A percentile compares a stretch with the other conserved stretches of the same genome.
These are phyloP conservation scores for Rhodomyrtus tomentosa DNA, from an alignment of 345 rosid species.

Conservation along the genomic window DNA sequence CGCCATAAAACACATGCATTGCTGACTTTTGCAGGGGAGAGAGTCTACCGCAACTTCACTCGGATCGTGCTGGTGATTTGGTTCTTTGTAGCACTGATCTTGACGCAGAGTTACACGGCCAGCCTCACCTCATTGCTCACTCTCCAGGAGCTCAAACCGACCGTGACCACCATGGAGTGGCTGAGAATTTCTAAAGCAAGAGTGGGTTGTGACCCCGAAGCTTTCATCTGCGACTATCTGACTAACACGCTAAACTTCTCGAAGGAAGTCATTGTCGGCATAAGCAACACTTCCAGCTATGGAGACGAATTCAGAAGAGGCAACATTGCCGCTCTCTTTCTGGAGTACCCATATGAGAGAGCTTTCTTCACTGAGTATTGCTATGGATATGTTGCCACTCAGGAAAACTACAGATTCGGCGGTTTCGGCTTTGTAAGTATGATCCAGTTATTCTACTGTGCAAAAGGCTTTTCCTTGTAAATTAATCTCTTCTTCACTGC, in stretches of 20 bases:
- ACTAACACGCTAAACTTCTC: conserved; percentile 13
- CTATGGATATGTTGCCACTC: conserved; percentile 14
- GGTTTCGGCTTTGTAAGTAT: conserved; percentile 50
- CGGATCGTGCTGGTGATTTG: conserved; percentile 37
- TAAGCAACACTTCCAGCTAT: conserved; percentile 9
- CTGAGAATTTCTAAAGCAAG: conserved; percentile 11
- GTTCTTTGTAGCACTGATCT: conserved; percentile 47
- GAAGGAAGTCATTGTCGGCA: conserved; percentile 1
- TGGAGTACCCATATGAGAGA: conserved; percentile 42
- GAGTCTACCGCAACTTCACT: conserved; percentile 21
- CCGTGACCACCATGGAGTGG: conserved; percentile 19
- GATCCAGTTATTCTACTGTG: background rate
- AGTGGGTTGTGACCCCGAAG: conserved; percentile 38
- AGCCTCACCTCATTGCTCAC: conserved; percentile 49
- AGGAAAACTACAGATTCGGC: conserved; percentile 27
- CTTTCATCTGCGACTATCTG: conserved; percentile 33
- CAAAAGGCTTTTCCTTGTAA: background rate
- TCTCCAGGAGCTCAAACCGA: conserved; percentile 19
- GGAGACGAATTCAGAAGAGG: conserved; percentile 7
- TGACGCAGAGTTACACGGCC: conserved; percentile 56
- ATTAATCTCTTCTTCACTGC: background rate
- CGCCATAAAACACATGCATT: background rate
- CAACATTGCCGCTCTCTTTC: conserved; percentile 30
- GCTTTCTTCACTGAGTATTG: conserved; percentile 26
- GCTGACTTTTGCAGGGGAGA: conserved; percentile 26